Evolutionary conservation across 768 basidiomycete species (phyloP), one percentile per base, ranked within the genome.

Genomic region (Boletellus sp.): DNA sequence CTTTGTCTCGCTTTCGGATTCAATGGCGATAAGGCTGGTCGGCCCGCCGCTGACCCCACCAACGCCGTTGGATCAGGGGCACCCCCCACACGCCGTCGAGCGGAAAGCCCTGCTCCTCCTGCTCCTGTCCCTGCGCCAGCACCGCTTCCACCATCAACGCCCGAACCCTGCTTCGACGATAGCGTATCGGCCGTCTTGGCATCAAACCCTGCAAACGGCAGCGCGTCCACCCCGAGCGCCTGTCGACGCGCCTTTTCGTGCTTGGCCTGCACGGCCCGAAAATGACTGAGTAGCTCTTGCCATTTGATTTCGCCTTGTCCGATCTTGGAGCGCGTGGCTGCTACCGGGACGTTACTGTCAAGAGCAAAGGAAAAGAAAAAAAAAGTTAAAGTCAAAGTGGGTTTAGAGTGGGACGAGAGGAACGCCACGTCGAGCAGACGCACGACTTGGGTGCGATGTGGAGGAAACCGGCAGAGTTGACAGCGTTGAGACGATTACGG

Each of bases 271-370:
- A 96, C 84, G 0, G 80, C 73, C 16, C 94, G 85, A 75, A 99
- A 99, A 67, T 99, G 96, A 4, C 79, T 77, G 10, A 98, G 78
- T 0, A 99, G 78, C 53, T 98, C 96, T 62, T 86, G 85, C 96
- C 96, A 99, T 65, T 96, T 97, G 65, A 99, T 96, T 46, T 96
- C 93, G 37, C 90, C 93, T 22, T 89, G 80, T 26, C 81, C 74
- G 0, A 85, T 62, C 66, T 95, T 95, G 4, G 91, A 87, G 20
- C 92, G 81, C 17, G 83, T 74, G 2, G 83, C 63, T 22, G 75
- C 57, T 19, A 72, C 62, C 1, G 63, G 50, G 8, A 64, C 58
- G 11, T 61, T 41, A 72, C 61, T 50, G 71, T 48, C 15, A 11
- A 17, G n/a, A 66, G 66, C 5, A 11, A 67, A 47, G 17, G 70